Evolutionary conservation across 1,139 yeast species (phyloP).

Genomic region (Hyphopichia pseudoburtonii): DNA sequence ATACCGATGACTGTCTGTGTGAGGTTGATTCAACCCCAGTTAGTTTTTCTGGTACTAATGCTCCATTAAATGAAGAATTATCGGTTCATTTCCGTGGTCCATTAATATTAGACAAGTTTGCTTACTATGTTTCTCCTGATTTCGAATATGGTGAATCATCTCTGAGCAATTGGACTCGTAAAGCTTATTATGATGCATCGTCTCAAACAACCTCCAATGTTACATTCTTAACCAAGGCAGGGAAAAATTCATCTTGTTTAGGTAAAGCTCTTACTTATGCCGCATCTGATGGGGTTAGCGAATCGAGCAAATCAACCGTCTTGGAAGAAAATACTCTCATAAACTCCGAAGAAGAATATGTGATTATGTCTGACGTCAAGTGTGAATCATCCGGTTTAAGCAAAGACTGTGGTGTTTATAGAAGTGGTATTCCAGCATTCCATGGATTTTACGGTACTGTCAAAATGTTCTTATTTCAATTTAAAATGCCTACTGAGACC

Average conservation of each 20-base stretch:
- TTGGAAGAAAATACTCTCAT: conserved; percentile 60
- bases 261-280: conserved; percentile 88
- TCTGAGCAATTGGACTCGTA: conserved; percentile 66
- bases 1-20: conserved; percentile 60
- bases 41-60: conserved; percentile 67
- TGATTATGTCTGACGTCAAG: conserved; percentile 67
- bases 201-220: conserved; percentile 53
- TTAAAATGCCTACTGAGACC: conserved; percentile 79
- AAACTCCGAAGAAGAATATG: conserved; percentile 71
- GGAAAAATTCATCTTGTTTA: conserved; percentile 71
- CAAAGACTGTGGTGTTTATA: conserved; percentile 83
- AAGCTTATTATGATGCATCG: conserved; percentile 63
- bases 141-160: conserved; percentile 32
- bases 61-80: conserved; percentile 87
- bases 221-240: conserved; percentile 80
- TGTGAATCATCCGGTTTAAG: conserved; percentile 52
- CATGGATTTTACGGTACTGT: conserved; percentile 81
- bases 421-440: conserved; percentile 84
- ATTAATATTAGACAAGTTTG: conserved; percentile 72
- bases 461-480: conserved; percentile 88
- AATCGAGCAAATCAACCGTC: conserved; percentile 61
- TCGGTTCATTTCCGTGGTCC: conserved; percentile 97
- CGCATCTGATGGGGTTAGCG: conserved; percentile 66
- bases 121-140: conserved; percentile 46
- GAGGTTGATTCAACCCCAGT: conserved; percentile 51